Base-by-base conservation (phyloP, 176 grass and related monocot genomes). In the Stipa capillata region DNA sequence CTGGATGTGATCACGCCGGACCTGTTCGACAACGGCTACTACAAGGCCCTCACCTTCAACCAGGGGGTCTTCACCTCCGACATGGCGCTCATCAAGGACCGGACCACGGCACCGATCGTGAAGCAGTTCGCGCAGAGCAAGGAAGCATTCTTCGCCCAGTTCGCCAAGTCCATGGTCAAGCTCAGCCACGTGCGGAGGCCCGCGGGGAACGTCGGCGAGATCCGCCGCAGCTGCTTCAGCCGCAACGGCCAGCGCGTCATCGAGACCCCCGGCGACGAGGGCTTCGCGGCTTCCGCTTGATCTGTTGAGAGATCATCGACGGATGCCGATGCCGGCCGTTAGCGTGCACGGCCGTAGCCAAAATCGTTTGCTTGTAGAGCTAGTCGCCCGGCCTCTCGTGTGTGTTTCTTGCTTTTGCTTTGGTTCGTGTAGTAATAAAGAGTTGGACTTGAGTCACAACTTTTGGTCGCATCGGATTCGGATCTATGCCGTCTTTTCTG, bases 21-120 rank as follows among this genome's bases (percentile, higher is more conserved):
- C 41, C 11, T 40, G 17, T 87, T 87, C 55, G 79, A 87, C 85
- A 83, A 87, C 73, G 48, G 10, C 24, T 87, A 87, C 85, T 83
- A 29, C 79, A 28, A 54, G 20, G 44, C 61, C 25, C 85, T 87
- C 8, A 25, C 29, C 10, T 42, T 49, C 54, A 55, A 36, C 61
- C 23, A 64, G 42, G 85, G 79, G 5, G 78, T 83, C 2, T 83
- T 87, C 79, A 72, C 85, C 13, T 87, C 79, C 7, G 85, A 87
- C 79, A 81, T 83, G 79, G 73, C 54, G 32, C 17, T 87, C 27
- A 36, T 83, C 25, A 50, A 10, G 43, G 57, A 83, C 79, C 10
- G 1, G 0, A 54, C 17, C 12, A 83, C 79, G 0, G 37, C 43
- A 28, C 6, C 40, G 5, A 72, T 51, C 11, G 29, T 31, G 14